Base-by-base conservation (phyloP, 192 early-diverging fungal species). In the Backusella mclennaniae region DNA sequence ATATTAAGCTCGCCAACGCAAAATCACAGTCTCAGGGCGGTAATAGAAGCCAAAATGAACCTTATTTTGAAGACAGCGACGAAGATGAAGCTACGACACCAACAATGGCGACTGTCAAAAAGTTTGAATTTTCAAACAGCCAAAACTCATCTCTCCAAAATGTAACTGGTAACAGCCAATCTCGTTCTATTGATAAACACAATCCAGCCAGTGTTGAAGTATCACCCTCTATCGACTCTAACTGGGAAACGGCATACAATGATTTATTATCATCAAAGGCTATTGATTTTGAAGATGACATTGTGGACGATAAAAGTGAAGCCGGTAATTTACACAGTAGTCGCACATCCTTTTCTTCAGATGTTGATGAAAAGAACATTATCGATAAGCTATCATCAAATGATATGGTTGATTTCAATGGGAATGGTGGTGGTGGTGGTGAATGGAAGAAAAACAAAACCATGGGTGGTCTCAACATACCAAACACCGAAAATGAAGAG, bases 31-130 rank as follows among this genome's bases (percentile, higher is more conserved):
- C 26, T 63, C 26, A 26, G 7, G 56, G 9, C 21, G 23, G 11
- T 14, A 29, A 14, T 14, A 11, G 11, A 63, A 8, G 9, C 15
- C 23, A 23, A 63, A 11, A 9, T 4, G 56, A 63, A 14, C 4
- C 12, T 11, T 63, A 63, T 63, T 63, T 63, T 63, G 70, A 71
- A 49, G 70, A 71, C 11, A 46, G 41, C 15, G 70, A 71, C 6
- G 70, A 71, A 41, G 69, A 71, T 31, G 70, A 71, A 49, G 70
- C 70, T 14, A 26, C 39, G 1, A 71, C 70, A 31, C 70, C 70
- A 49, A 71, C 70, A 26, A 41, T 71, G 39, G 70, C 70, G 4
- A 71, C 41, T 26, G 4, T 63, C 26, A 63, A 63, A 4, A 63
- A 63, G 3, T 63, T 63, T 63, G 56, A 63, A 63, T 63, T 63